phyloP scores from a whole-genome alignment of 805 yeast genomes.

The Pichia kluyveri region DNA sequence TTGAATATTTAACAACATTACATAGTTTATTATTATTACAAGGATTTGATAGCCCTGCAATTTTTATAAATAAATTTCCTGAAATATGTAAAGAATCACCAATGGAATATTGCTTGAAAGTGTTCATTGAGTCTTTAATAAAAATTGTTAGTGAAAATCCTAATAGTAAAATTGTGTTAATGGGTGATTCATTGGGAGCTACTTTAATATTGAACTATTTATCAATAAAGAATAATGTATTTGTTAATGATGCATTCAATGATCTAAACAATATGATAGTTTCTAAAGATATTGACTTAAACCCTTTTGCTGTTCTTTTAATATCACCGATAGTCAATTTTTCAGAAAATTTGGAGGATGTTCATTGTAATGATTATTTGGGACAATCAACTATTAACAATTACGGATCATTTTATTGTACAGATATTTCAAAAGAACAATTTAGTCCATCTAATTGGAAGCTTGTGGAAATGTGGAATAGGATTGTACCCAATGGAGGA shows the following conservation, averaged over 20 bases:
- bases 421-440: background rate
- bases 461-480: slow-evolving; percentile 29
- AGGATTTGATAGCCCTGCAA: slow-evolving; percentile 41
- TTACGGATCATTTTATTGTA: slow-evolving; percentile 8
- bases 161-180: slow-evolving; percentile 23
- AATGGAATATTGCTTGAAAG: slow-evolving; percentile 2
- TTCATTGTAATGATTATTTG: slow-evolving; percentile 4
- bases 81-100: slow-evolving; percentile 7
- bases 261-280: slow-evolving; percentile 2
- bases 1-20: slow-evolving; percentile 35
- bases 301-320: slow-evolving; percentile 19
- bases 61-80: slow-evolving; percentile 30
- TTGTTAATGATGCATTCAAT: slow-evolving; percentile 7
- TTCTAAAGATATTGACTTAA: background rate
- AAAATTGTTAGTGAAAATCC: slow-evolving; percentile 11
- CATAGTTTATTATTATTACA: slow-evolving; percentile 34
- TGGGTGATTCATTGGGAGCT: slow-evolving; percentile 45
- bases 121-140: background rate
- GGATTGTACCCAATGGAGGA: slow-evolving; percentile 34
- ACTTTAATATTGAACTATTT: slow-evolving; percentile 31
- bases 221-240: slow-evolving; percentile 9
- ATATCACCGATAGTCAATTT: slow-evolving; percentile 23
- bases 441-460: slow-evolving; percentile 21
- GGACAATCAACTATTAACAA: slow-evolving; percentile 11
- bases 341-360: background rate